Evolutionary conservation across 495 filamentous ascomycete species (phyloP), one percentile per base, ranked within the genome.

Genomic region (Apiosordaria backusii): DNA sequence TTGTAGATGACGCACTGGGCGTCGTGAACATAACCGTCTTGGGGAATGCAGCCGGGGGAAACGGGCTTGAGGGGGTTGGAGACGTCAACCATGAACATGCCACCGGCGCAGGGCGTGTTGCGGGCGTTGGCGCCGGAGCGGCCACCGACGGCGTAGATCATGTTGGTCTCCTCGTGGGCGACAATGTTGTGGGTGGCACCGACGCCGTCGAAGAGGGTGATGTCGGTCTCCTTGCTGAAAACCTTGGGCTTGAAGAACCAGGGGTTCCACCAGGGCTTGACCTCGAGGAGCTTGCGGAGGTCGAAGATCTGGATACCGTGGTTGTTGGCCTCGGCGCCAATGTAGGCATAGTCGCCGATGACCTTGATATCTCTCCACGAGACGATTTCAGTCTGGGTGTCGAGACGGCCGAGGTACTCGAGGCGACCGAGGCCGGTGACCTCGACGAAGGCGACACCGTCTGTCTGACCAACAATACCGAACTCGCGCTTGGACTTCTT

Each of bases 11-110:
- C 70, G 67, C 86, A 87, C 68, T 88, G 85, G 0, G 86, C 84
- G 68, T 87, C 85, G 68, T 87, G 85, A 23, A 86, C 84, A 68
- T 87, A 87, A 65, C 85, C 85, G 72, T 86, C 85, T 19, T 75
- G 71, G 16, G 77, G 72, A 21, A 79, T 80, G 70, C 85, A 87
- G 1, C 85, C 84, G 0, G 83, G 79, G 1, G 74, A 81, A 0
- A 75, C 79, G 21, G 84, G 82, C 62, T 83, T 83, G 25, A 79
- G 70, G 24, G 82, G 70, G 68, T 84, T 74, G 3, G 78, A 75
- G 19, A 85, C 63, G 69, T 87, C 84, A 67, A 87, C 82, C 69
- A 85, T 81, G 74, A 86, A 82, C 57, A 87, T 76, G 16, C 85
- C 85, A 25, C 76, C 79, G 13, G 66, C 69, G 76, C 85, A 87